A percentile compares a stretch with the other conserved stretches of the same genome.
These are phyloP conservation scores for Sonneratia alba DNA, from an alignment of 345 rosid species.

Conservation along the genomic window DNA sequence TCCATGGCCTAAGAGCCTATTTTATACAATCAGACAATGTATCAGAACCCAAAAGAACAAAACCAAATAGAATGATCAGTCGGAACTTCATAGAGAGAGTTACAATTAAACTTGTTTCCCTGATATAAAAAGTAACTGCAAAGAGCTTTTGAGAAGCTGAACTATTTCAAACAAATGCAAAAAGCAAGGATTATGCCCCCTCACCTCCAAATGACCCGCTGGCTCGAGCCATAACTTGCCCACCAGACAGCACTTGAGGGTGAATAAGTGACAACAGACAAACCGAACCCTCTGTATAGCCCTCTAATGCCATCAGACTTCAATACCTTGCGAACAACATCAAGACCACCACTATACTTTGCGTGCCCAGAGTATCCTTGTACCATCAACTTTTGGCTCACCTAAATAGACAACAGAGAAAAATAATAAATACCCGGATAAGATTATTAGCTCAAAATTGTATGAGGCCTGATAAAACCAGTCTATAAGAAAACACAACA, in stretches of 20 bases:
- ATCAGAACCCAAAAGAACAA: neutral
- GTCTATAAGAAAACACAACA: no score
- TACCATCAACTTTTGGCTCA: conserved; percentile 97
- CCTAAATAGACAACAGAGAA: conserved; percentile 31
- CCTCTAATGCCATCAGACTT: conserved; percentile 78
- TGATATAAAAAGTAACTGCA: neutral
- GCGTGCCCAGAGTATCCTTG: conserved; percentile 95
- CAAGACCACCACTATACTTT: conserved; percentile 78
- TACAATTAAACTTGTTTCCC: neutral
- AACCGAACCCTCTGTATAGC: conserved; percentile 87
- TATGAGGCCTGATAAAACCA: neutral
- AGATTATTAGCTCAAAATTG: neutral
- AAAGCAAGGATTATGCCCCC: neutral
- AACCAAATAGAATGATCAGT: neutral
- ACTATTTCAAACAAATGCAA: neutral
- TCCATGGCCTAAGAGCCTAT: conserved; percentile 60
- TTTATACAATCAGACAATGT: conserved; percentile 19
- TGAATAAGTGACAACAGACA: conserved; percentile 86
- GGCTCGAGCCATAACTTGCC: conserved; percentile 98
- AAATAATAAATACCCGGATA: conserved; percentile 2
- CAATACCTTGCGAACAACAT: conserved; percentile 75
- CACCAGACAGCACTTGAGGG: conserved; percentile 99
- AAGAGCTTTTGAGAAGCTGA: neutral
- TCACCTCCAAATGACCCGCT: conserved; percentile 92
- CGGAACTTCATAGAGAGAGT: neutral